Conservation (phyloP, 441 rosid genomes). For the Codiaeum variegatum region DNA sequence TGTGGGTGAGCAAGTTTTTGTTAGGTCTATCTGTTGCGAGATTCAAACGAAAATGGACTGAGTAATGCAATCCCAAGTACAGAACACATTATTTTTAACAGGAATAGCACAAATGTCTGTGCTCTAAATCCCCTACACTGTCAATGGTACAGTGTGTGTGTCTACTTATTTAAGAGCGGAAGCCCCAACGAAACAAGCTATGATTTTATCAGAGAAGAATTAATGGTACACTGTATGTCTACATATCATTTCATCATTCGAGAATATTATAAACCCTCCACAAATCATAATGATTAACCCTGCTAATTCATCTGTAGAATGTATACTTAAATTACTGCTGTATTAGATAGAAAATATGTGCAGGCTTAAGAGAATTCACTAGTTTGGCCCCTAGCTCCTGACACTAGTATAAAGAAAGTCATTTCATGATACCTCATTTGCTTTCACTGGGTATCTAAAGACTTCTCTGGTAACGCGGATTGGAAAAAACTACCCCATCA, state of each 20-base stretch:
- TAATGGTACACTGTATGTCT: background rate
- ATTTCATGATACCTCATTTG: background rate
- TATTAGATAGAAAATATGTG: background rate
- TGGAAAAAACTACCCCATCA: constrained; percentile 19
- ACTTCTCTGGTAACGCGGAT: constrained; percentile 43
- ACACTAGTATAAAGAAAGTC: background rate
- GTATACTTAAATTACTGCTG: background rate
- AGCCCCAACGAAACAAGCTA: no score
- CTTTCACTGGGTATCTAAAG: constrained; percentile 19
- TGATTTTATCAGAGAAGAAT: background rate
- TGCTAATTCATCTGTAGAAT: background rate
- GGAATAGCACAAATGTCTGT: no score
- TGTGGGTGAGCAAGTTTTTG: background rate
- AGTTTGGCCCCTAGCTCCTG: background rate
- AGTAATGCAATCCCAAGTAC: no score
- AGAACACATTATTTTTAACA: no score
- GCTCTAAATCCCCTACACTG: no score
- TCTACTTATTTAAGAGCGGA: no score
- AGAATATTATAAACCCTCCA: background rate
- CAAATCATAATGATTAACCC: background rate
- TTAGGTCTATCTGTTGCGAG: no score
- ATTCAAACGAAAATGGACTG: no score
- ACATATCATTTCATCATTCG: background rate
- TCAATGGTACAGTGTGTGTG: no score
- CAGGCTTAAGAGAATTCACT: background rate